These are phyloP conservation scores for Stagonosporopsis rhizophila DNA, from an alignment of 2,329 filamentous ascomycete genomes.

Conservation along the genomic window DNA sequence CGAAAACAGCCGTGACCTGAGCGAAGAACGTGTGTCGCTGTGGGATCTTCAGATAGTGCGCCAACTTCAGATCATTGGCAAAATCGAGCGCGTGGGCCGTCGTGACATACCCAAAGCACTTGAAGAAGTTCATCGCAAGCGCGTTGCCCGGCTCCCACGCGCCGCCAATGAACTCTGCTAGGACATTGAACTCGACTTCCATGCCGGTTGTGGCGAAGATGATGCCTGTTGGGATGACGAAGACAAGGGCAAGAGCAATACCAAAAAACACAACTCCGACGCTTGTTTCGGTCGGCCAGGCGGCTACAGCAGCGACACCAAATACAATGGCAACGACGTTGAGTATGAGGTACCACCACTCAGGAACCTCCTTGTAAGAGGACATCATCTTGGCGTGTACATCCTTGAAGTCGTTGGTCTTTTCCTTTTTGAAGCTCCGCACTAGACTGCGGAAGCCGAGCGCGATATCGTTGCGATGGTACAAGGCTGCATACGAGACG, in stretches of 20 bases:
- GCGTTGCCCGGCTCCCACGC: no score
- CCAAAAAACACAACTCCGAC: slow-evolving; percentile 62
- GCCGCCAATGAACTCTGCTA: slow-evolving; percentile 27
- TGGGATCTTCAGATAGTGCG: slow-evolving; percentile 66
- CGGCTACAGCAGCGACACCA: slow-evolving; percentile 56
- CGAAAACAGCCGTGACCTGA: slow-evolving; percentile 65
- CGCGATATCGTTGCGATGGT: slow-evolving; percentile 60
- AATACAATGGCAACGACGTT: slow-evolving; percentile 54
- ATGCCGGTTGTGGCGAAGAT: slow-evolving; percentile 63
- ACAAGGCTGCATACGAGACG: slow-evolving; percentile 59
- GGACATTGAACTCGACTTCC: slow-evolving; percentile 61
- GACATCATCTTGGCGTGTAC: slow-evolving; percentile 60
- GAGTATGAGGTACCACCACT: slow-evolving; percentile 60
- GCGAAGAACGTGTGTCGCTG: slow-evolving; percentile 66
- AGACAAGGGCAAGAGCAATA: slow-evolving; percentile 58
- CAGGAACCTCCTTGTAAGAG: slow-evolving; percentile 58
- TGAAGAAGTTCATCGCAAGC: no score
- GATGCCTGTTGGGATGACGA: slow-evolving; percentile 61
- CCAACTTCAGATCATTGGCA: slow-evolving; percentile 32
- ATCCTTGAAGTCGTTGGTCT: slow-evolving; percentile 44
- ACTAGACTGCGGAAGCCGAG: slow-evolving; percentile 59
- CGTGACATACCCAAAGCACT: no score
- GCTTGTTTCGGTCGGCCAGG: slow-evolving; percentile 60
- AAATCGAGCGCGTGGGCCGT: slow-evolving; percentile 12
- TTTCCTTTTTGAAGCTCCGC: slow-evolving; percentile 34